Evolutionary conservation across 495 filamentous ascomycete species (phyloP), one percentile per base, ranked within the genome.

Genomic region (Clohesyomyces aquaticus): DNA sequence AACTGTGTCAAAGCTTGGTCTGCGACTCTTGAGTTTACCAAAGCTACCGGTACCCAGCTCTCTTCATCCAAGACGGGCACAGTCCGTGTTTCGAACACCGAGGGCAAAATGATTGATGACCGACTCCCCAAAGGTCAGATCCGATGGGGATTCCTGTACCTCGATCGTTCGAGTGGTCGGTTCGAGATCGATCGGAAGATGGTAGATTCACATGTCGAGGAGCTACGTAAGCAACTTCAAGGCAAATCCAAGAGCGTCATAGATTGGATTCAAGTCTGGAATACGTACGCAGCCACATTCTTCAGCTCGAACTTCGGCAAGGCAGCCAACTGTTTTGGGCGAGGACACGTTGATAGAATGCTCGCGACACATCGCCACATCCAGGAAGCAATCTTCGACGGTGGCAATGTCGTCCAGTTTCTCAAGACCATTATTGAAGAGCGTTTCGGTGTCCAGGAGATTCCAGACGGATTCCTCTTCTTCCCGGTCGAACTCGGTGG

Each of bases 381-480:
- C 38, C 85, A 90, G 46, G 75, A 74, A 43, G 76, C 71, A 27
- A 75, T 85, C 0, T 88, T 86, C 73, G 64, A 52, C 21, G 64
- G 65, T 22, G 77, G 72, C n/a, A 83, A 81, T 18, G 80, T 89
- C 1, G 82, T 82, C 0, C 77, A 82, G 23, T 83, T 85, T 69
- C 77, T 90, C 1, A 82, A 84, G 14, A 69, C 76, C 10, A 73
- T 76, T 4, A 82, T 90, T 45, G 68, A 76, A 9, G 71, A 81
- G 14, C 76, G 81, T 0, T 90, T 89, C 66, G 73, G 73, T 14
- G 72, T 87, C 42, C 65, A 72, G 1, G 73, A 84, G 47, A 79
- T 89, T 22, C 87, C 87, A 0, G 83, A 88, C 55, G 87, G 83
- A n/a, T 87, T 87, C 71, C 82, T 88, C 71, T 90, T 81, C 66